Base-by-base conservation (phyloP, 148 eudicot species). In the Spergularia marina region DNA sequence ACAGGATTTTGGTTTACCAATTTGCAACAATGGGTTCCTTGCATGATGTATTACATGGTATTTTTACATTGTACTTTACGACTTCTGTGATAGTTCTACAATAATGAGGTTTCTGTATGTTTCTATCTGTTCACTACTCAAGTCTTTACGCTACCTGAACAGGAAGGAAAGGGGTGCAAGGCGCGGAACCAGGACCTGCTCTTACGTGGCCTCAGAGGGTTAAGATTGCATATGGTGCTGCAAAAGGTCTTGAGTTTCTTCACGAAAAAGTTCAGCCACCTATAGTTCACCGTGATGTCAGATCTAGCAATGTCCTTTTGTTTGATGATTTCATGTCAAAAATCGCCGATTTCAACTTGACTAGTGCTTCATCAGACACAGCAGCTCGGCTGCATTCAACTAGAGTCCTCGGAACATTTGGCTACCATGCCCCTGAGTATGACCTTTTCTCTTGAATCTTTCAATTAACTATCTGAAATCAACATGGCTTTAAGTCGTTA, bases 351-450 rank as follows among this genome's bases (percentile, higher is more conserved):
- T 90, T 88, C 70, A 90, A 65, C 83, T 67, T 90, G 80, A 78
- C 91, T 14, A 88, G 81, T 73, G 89, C 85, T 39, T 78, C 87
- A 51, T 83, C 94, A 10, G 94, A 90, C 54, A 90, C 87, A 11
- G 90, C 91, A 36, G 94, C 94, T 71, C 86, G 91, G 25, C 78
- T 88, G 63, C 94, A 90, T 79, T 90, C 94, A 5, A 90, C 94
- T 54, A 82, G 92, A 76, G 96, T 89, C 21, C 77, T 91, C 2
- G 96, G 92, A 70, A 91, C 96, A 47, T 91, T 91, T 69, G 90
- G 92, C 63, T 88, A 91, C 76, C 96, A 91, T 83, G 92, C 96
- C 65, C 92, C 96, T 57, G 92, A 91, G 92, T 91, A 83, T 64
- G 84, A 54, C 14, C 59, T 16, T 36, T 57, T 44, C 49, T 44